These are phyloP conservation scores for Melaleuca quinquenervia DNA, from an alignment of 345 rosid genomes.

Conservation along the genomic window DNA sequence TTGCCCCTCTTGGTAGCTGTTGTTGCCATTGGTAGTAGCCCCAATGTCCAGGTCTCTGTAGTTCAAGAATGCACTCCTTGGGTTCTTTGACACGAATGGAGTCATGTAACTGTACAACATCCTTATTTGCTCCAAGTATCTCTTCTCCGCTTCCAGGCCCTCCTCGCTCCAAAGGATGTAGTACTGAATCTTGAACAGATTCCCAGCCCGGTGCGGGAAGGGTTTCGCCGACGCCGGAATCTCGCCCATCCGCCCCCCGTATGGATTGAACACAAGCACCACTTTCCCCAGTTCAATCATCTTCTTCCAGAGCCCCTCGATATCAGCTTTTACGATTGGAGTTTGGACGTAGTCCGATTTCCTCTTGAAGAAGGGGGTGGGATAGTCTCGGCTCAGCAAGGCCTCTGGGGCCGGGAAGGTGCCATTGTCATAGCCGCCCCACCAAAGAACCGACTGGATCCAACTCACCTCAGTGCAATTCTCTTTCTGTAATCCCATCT, in stretches of 20 bases:
- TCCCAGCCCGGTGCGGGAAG: no score
- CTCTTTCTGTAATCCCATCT: slow-evolving; percentile 14
- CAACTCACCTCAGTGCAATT: slow-evolving; percentile 51
- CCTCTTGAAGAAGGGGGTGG: slow-evolving; percentile 10
- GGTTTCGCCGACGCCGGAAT: neutral
- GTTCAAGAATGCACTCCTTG: slow-evolving; percentile 39
- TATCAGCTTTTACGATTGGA: slow-evolving; percentile 17
- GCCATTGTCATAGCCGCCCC: slow-evolving; percentile 10
- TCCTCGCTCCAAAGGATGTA: no score
- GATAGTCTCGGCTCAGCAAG: slow-evolving; percentile 8
- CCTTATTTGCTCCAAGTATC: no score
- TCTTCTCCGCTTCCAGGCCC: no score
- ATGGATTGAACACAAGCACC: slow-evolving; percentile 21
- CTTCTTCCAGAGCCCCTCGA: slow-evolving; percentile 23
- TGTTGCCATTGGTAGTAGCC: slow-evolving; percentile 1
- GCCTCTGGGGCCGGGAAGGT: slow-evolving; percentile 4
- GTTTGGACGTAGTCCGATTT: slow-evolving; percentile 46
- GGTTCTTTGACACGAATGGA: slow-evolving; percentile 46
- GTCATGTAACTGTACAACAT: slow-evolving; percentile 21
- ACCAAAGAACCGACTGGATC: slow-evolving; percentile 31
- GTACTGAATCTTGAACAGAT: no score
- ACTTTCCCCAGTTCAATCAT: slow-evolving; percentile 14
- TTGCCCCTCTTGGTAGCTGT: slow-evolving; percentile 31
- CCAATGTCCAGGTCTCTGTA: slow-evolving; percentile 67
- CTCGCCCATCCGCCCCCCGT: slow-evolving; percentile 54